Percentiles rank a stretch among this genome's conserved stretches.
These are phyloP conservation scores for Aspergillus sp. DNA, from an alignment of 2,329 filamentous ascomycete species.

Conservation along the genomic window DNA sequence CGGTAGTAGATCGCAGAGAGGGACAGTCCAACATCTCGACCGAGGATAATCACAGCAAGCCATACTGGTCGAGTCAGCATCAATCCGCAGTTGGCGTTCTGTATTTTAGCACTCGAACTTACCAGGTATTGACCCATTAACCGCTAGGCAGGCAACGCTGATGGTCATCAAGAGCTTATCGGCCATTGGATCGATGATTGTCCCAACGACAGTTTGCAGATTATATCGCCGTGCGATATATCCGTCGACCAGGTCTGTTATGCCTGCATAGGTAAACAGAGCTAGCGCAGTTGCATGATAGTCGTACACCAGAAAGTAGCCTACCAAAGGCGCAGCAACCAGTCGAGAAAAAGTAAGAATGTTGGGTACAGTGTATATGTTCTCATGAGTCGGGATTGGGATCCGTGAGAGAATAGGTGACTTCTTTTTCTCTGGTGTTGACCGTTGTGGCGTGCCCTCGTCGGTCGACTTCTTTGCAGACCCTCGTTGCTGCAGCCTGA, in stretches of 20 bases:
- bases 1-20: slow-evolving; percentile 92
- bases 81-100: not conserved
- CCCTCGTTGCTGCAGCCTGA: slow-evolving; percentile 29
- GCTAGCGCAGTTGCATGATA: slow-evolving; percentile 77
- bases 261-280: slow-evolving; percentile 88
- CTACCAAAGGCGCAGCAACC: slow-evolving; percentile 78
- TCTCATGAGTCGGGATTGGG: slow-evolving; percentile 65
- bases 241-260: slow-evolving; percentile 91
- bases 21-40: slow-evolving; percentile 80
- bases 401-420: slow-evolving; percentile 39
- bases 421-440: slow-evolving; percentile 31
- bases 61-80: slow-evolving; percentile 61
- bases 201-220: slow-evolving; percentile 89
- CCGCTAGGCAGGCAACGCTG: slow-evolving; percentile 79
- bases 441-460: slow-evolving; percentile 25
- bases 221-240: slow-evolving; percentile 90
- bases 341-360: slow-evolving; percentile 87
- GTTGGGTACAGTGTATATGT: slow-evolving; percentile 97
- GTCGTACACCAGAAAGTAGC: slow-evolving; percentile 85
- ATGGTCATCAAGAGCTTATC: slow-evolving; percentile 97
- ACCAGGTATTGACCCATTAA: slow-evolving; percentile 82
- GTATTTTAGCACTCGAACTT: slow-evolving; percentile 37
- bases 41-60: slow-evolving; percentile 87
- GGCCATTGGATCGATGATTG: slow-evolving; percentile 93
- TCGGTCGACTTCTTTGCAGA: slow-evolving; percentile 29